Conservation (phyloP, 345 rosid species). For the Diplotaxis tenuifolia region DNA sequence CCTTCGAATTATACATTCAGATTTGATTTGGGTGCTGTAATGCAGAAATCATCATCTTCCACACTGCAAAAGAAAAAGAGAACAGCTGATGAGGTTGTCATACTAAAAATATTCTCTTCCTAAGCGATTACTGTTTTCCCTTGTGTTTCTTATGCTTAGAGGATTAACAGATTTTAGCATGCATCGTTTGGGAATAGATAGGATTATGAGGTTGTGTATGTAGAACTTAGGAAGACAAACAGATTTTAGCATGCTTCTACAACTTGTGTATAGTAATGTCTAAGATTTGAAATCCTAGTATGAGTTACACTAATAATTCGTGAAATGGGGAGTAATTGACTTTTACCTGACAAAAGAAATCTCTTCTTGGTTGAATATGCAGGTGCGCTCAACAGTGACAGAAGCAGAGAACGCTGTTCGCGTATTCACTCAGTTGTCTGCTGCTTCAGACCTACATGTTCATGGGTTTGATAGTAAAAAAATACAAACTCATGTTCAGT, state of each 20-base stretch:
- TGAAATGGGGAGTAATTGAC: background rate
- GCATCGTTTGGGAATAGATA: background rate
- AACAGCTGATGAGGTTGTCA: conserved; percentile 85
- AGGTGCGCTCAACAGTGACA: conserved; percentile 93
- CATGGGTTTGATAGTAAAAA: conserved; percentile 97
- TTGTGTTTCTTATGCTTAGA: conserved; percentile 1
- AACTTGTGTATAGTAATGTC: background rate
- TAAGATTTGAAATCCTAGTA: conserved; percentile 10
- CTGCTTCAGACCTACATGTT: conserved; percentile 85
- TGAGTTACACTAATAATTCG: background rate
- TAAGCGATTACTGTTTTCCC: conserved; percentile 6
- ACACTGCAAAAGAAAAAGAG: conserved; percentile 89
- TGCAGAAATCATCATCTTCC: conserved; percentile 97
- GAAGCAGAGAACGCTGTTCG: conserved; percentile 97
- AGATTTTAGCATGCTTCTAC: conserved; percentile 13
- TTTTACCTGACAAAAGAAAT: conserved; percentile 19
- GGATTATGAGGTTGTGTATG: conserved; percentile 1
- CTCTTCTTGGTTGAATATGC: conserved; percentile 25
- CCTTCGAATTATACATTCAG: conserved; percentile 91
- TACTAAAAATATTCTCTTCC: background rate
- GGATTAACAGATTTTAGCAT: background rate
- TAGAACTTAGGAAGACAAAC: background rate
- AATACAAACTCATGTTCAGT: conserved; percentile 93
- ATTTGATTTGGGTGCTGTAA: conserved; percentile 96
- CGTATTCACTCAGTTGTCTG: conserved; percentile 77